A percentile compares a stretch with the other conserved stretches of the same genome.
Evolutionary conservation across 306 rosid species (phyloP).

Genomic region (Lathyrus sativus): DNA sequence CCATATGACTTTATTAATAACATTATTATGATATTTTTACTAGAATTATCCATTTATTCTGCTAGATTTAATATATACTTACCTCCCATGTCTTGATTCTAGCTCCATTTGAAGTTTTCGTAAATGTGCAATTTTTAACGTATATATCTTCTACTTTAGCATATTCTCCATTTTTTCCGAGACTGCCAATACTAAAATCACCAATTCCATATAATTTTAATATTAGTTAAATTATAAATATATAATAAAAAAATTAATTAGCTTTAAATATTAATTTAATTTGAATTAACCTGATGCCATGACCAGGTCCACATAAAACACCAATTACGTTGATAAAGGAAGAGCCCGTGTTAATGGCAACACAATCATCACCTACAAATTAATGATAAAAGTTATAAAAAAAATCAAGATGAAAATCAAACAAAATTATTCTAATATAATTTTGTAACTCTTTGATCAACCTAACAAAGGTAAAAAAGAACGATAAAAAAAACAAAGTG

Average conservation of each 20-base stretch:
- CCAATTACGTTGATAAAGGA: slow-evolving; percentile 41
- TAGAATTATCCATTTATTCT: not conserved
- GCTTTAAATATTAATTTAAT: not conserved
- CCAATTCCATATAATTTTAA: not conserved
- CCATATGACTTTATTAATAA: not conserved
- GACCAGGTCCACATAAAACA: slow-evolving; percentile 61
- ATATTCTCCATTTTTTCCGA: slow-evolving; percentile 37
- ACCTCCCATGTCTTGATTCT: slow-evolving; percentile 67
- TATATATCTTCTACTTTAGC: slow-evolving; percentile 46
- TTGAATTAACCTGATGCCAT: slow-evolving; percentile 52
- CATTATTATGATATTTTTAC: not conserved
- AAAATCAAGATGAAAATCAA: not conserved
- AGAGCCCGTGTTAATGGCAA: slow-evolving; percentile 49
- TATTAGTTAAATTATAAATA: not conserved
- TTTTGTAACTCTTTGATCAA: not conserved
- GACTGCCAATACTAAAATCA: slow-evolving; percentile 54
- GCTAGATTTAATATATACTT: not conserved
- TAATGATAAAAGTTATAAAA: not conserved
- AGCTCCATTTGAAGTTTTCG: slow-evolving; percentile 42
- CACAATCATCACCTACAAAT: slow-evolving; percentile 57
- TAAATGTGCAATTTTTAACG: slow-evolving; percentile 45
- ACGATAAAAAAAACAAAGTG: not conserved
- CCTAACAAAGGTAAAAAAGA: not conserved
- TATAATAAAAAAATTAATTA: not conserved
- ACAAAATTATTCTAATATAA: not conserved